phyloP scores from a whole-genome alignment of 805 yeast species.

The Cyberlindnera galapagoensis region DNA sequence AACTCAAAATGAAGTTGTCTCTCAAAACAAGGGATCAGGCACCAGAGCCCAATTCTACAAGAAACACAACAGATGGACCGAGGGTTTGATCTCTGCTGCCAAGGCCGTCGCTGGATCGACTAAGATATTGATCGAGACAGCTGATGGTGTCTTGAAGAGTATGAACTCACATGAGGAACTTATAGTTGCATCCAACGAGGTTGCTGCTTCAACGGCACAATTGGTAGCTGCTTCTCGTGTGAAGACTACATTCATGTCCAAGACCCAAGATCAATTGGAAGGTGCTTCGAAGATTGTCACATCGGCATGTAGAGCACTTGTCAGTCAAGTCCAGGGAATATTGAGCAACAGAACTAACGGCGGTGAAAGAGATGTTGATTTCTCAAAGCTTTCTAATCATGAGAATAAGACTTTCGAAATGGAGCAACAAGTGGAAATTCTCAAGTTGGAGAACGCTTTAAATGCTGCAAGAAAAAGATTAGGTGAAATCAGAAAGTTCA shows the following conservation, averaged over 20 bases:
- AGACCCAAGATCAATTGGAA: constrained; percentile 71
- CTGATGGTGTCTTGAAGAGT: constrained; percentile 70
- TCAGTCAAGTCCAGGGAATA: constrained; percentile 59
- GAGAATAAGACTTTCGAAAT: constrained; percentile 82
- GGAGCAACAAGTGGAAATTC: constrained; percentile 90
- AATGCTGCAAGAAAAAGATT: constrained; percentile 68
- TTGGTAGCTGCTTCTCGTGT: constrained; percentile 88
- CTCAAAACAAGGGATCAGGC: constrained; percentile 58
- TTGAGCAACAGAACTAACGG: constrained; percentile 30
- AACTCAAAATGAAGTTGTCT: constrained; percentile 76
- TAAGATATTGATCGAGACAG: constrained; percentile 72
- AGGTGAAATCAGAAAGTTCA: constrained; percentile 77
- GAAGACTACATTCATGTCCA: constrained; percentile 70
- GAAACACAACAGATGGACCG: constrained; percentile 89
- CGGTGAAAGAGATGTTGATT: constrained; percentile 47
- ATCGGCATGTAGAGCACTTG: constrained; percentile 69
- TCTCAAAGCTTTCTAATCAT: constrained; percentile 59
- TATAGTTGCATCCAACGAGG: constrained; percentile 87
- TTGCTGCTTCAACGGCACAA: constrained; percentile 88
- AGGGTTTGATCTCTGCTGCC: constrained; percentile 86
- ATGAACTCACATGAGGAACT: constrained; percentile 72
- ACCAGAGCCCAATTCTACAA: constrained; percentile 72
- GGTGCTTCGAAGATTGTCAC: constrained; percentile 61
- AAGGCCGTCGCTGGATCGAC: constrained; percentile 82
- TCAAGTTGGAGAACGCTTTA: constrained; percentile 73